Evolutionary conservation across 768 basidiomycete genomes (phyloP).

Genomic region (Pisolithus marmoratus): DNA sequence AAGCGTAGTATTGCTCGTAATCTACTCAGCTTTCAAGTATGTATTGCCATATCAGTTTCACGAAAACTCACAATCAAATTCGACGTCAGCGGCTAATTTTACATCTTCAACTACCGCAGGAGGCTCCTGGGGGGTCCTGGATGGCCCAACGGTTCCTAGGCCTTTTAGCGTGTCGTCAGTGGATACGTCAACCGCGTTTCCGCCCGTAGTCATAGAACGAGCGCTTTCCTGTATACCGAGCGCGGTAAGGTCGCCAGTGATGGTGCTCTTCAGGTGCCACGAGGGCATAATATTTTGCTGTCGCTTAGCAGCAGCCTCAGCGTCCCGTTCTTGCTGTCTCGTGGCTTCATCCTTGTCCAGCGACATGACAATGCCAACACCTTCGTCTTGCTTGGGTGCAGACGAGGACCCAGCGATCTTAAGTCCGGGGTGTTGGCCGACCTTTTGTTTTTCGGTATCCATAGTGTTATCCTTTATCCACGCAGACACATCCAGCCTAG

Average conservation of each 20-base stretch:
- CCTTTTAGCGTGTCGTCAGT: conserved; percentile 74
- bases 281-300: conserved; percentile 88
- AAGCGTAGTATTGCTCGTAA: conserved; percentile 81
- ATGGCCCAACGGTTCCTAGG: conserved; percentile 48
- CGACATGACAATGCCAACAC: conserved; percentile 80
- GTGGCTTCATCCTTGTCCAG: conserved; percentile 85
- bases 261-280: conserved; percentile 96
- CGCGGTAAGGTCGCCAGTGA: conserved; percentile 87
- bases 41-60: background rate
- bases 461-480: conserved; percentile 75
- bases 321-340: conserved; percentile 65
- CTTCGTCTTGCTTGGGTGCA: conserved; percentile 58
- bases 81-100: conserved; percentile 49
- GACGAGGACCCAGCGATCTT: conserved; percentile 71
- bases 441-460: conserved; percentile 57
- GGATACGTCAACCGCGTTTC: conserved; percentile 32
- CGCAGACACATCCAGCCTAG: conserved; percentile 73
- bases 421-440: conserved; percentile 47
- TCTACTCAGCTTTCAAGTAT: conserved; percentile 33
- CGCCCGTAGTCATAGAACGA: conserved; percentile 37
- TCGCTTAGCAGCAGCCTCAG: conserved; percentile 77
- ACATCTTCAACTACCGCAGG: conserved; percentile 29
- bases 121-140: conserved; percentile 23
- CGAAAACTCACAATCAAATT: conserved; percentile 56
- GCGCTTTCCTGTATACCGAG: conserved; percentile 72